Conservation (phyloP, 177 flowering plant species). For the Tripterygium wilfordii region DNA sequence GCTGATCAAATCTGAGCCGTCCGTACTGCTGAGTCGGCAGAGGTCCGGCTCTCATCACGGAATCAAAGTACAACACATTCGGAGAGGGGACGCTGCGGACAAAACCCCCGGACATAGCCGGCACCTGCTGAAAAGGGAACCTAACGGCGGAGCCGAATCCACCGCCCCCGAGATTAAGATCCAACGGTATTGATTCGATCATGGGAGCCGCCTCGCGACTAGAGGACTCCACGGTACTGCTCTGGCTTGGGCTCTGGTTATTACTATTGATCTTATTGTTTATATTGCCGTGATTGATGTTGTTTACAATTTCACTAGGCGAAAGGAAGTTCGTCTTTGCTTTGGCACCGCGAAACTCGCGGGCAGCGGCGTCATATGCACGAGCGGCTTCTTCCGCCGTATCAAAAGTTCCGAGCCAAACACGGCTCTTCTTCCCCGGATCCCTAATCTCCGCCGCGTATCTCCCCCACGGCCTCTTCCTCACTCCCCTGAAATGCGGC, state of each 20-base stretch:
- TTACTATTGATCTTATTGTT: neutral
- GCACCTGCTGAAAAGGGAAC: slow-evolving; percentile 30
- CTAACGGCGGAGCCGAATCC: slow-evolving; percentile 13
- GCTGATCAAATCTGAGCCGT: slow-evolving; percentile 12
- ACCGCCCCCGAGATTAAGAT: slow-evolving; percentile 38
- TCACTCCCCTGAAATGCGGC: slow-evolving; percentile 72
- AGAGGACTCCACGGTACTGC: slow-evolving; percentile 63
- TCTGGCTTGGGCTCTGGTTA: slow-evolving; percentile 55
- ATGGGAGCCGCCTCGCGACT: slow-evolving; percentile 18
- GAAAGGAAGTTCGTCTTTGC: slow-evolving; percentile 77
- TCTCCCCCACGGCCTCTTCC: slow-evolving; percentile 89
- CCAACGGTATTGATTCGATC: slow-evolving; percentile 36
- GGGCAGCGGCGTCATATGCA: slow-evolving; percentile 83
- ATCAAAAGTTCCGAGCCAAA: slow-evolving; percentile 89
- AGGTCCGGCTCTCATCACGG: slow-evolving; percentile 14
- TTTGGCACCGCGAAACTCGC: slow-evolving; percentile 78
- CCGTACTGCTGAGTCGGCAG: slow-evolving; percentile 8
- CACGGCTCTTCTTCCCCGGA: slow-evolving; percentile 80
- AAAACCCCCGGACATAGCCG: too few relatives aligned
- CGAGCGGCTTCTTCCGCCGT: slow-evolving; percentile 90
- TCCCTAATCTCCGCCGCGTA: slow-evolving; percentile 94
- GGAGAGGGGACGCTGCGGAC: too few relatives aligned
- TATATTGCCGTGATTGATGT: too few relatives aligned
- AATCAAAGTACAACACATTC: slow-evolving; percentile 23
- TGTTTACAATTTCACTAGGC: slow-evolving; percentile 1